A percentile compares a stretch with the other conserved stretches of the same genome.
Evolutionary conservation across 352 stramenopile species (phyloP).

Genomic region (Phytopythium ostracodes): DNA sequence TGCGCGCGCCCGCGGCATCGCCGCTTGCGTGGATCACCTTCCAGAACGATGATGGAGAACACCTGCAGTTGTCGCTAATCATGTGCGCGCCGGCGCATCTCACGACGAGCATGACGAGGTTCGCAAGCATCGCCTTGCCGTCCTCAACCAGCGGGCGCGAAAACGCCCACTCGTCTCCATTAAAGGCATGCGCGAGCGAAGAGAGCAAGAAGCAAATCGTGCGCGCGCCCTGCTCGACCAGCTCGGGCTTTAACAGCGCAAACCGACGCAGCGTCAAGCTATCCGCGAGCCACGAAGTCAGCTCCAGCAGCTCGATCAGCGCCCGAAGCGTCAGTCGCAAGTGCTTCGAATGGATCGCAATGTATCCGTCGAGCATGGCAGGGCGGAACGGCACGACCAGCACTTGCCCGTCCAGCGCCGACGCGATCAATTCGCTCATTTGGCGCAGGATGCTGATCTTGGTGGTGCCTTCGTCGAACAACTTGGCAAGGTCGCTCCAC

Average conservation of each 20-base stretch:
- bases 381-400: constrained; percentile 45
- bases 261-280: constrained; percentile 21
- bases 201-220: constrained; percentile 60
- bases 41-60: constrained; percentile 58
- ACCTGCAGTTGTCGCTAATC: constrained; percentile 15
- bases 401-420: constrained; percentile 26
- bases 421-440: constrained; percentile 55
- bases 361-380: constrained; percentile 55
- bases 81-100: constrained; percentile 36
- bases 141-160: constrained; percentile 51
- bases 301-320: constrained; percentile 57
- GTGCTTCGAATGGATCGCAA: constrained; percentile 71
- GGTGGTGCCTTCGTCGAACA: constrained; percentile 59
- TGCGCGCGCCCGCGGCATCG: constrained; percentile 35
- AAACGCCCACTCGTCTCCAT: constrained; percentile 43
- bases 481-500: constrained; percentile 65
- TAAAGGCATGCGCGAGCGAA: constrained; percentile 34
- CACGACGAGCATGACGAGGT: constrained; percentile 55
- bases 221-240: constrained; percentile 58
- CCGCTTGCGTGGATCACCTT: constrained; percentile 51
- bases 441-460: constrained; percentile 63
- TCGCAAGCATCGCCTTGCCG: constrained; percentile 47
- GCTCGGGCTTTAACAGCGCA: constrained; percentile 45
- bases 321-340: constrained; percentile 55
- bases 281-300: constrained; percentile 58